Evolutionary conservation across 2,329 filamentous ascomycete species (phyloP).

Genomic region (Diaporthe ampelina): DNA sequence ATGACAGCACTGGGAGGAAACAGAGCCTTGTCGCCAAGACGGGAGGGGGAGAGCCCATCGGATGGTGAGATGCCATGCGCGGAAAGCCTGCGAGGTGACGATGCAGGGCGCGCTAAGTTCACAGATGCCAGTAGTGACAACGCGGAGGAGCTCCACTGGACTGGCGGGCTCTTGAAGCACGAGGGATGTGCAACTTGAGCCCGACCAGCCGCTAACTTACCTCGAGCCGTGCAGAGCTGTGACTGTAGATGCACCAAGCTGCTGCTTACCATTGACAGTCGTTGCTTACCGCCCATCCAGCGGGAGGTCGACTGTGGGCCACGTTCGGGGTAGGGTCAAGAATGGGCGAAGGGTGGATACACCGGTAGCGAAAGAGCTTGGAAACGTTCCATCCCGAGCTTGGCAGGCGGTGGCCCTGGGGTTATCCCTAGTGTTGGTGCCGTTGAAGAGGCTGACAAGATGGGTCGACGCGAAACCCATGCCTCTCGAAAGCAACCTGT

Average conservation of each 20-base stretch:
- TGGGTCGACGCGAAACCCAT: background rate
- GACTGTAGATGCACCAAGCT: background rate
- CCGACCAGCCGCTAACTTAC: background rate
- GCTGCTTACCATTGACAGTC: background rate
- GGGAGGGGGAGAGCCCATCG: constrained; percentile 6
- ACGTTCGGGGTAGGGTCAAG: background rate
- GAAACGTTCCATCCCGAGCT: constrained; percentile 22
- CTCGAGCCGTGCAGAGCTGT: background rate
- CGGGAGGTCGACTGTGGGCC: background rate
- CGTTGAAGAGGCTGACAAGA: background rate
- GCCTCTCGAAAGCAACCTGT: background rate
- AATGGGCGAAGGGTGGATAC: background rate
- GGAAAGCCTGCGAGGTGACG: constrained; percentile 19
- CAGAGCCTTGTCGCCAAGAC: constrained; percentile 14
- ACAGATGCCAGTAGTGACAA: background rate
- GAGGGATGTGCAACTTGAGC: background rate
- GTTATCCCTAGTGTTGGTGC: background rate
- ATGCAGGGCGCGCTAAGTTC: constrained; percentile 12
- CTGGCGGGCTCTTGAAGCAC: background rate
- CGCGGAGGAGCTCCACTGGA: background rate
- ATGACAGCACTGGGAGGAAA: constrained; percentile 8
- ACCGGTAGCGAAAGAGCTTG: constrained; percentile 1
- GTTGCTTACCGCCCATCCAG: background rate
- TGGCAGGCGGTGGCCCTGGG: constrained; percentile 8
- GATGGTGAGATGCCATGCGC: constrained; percentile 30